Evolutionary conservation across 108 stramenopile genomes (phyloP), one percentile per base, ranked within the genome.

Genomic region (Pseudonitzschia delicatissima): DNA sequence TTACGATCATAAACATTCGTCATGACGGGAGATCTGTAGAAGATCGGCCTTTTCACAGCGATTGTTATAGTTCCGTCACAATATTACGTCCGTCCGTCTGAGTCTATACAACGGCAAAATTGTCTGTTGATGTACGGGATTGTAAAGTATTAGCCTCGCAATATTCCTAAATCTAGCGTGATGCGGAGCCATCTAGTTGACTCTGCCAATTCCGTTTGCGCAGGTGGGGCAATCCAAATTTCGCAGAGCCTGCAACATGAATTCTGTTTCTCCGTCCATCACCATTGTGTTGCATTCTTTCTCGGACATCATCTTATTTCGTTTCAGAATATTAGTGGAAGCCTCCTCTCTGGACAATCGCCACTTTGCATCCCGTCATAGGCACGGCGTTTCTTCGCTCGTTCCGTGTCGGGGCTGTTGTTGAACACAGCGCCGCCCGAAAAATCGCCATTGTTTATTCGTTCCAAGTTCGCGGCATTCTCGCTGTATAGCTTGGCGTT

Each of bases 141-240:
- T 25, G 13, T 51, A 18, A 18, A 51, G 13, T 51, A 20, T 11
- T 51, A 18, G n/a, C 50, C 13, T 51, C 9, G 9, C 40, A 42
- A 12, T 12, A 12, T 12, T 42, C 40, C 13, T 9, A 42, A 13
- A 42, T 9, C 11, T 42, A 42, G 40, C 40, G 9, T 42, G 40
- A 42, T 12, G 9, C 11, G 40, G 13, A 12, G 40, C 40, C 13
- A 18, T 50, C 55, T 57, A 57, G 4, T 57, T 27, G 25, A 18
- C 18, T 57, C 29, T 31, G 8, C 55, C 51, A 45, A 86, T 78
- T 27, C 84, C 84, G 59, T 79, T 79, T 2, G 84, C 81, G 67
- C 84, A 86, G 2, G 79, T 78, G 11, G 84, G 81, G 42, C 84
- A 86, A 52, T 86, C 81, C 52, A 86, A 50, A 45, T 80, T 63